Conservation (phyloP, 805 yeast species). For the Metschnikowia bowlesiae region DNA sequence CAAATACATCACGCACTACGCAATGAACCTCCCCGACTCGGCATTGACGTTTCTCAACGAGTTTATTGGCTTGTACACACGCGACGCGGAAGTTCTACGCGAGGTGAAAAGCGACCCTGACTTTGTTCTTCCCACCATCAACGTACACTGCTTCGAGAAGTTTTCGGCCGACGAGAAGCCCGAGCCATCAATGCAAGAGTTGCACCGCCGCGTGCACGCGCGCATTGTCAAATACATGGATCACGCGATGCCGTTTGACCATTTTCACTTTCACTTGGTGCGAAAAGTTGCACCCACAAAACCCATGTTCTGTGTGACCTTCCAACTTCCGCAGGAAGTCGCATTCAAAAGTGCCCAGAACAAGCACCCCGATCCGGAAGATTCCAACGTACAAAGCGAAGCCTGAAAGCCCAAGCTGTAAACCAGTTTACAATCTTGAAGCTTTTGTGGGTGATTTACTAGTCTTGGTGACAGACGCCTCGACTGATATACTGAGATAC, state of each 20-base stretch:
- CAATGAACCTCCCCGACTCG: conserved; percentile 94
- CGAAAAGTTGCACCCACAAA: conserved; percentile 96
- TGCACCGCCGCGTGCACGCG: conserved; percentile 62
- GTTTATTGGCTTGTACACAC: conserved; percentile 65
- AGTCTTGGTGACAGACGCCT: too few relatives aligned
- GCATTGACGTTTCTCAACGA: conserved; percentile 80
- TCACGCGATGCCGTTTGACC: conserved; percentile 44
- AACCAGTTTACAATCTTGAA: too few relatives aligned
- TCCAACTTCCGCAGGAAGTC: conserved; percentile 63
- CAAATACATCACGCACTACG: conserved; percentile 60
- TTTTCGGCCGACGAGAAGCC: conserved; percentile 63
- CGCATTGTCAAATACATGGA: conserved; percentile 42
- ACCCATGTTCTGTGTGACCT: conserved; percentile 89
- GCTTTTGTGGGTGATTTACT: too few relatives aligned
- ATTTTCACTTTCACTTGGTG: conserved; percentile 70
- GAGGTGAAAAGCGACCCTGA: conserved; percentile 36
- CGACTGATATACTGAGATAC: too few relatives aligned
- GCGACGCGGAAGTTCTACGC: conserved; percentile 32
- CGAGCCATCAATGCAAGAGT: conserved; percentile 64
- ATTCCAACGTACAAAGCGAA: too few relatives aligned
- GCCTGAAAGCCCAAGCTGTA: too few relatives aligned
- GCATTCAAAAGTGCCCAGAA: conserved; percentile 38
- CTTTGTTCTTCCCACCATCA: conserved; percentile 66
- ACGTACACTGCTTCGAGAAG: conserved; percentile 92
- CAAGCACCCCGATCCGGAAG: too few relatives aligned